A percentile compares a stretch with the other conserved stretches of the same genome.
phyloP scores from a whole-genome alignment of 1,284 basidiomycete genomes.

The Leccinum pallidistipes region DNA sequence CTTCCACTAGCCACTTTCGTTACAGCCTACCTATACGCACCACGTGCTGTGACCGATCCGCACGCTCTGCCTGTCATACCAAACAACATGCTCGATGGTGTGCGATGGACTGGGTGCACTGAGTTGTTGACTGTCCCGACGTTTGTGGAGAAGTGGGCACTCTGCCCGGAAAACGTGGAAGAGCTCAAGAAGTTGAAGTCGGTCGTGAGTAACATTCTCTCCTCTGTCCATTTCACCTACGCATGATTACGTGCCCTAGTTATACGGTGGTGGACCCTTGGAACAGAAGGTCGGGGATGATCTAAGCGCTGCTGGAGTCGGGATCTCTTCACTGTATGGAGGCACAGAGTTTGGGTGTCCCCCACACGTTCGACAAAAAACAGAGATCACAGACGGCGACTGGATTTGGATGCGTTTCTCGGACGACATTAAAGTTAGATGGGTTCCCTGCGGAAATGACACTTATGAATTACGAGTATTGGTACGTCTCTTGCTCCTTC shows the following conservation, averaged over 20 bases:
- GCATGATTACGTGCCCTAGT: conserved; percentile 5
- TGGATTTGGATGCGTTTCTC: conserved; percentile 32
- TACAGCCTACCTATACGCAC: conserved; percentile 7
- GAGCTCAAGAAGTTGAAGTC: conserved; percentile 9
- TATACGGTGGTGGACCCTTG: conserved; percentile 22
- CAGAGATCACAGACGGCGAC: conserved; percentile 18
- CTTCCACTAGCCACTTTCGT: conserved; percentile 5
- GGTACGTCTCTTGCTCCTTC: conserved; percentile 12
- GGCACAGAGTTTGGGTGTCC: conserved; percentile 24
- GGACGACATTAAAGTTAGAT: conserved; percentile 17
- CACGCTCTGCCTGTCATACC: conserved; percentile 11
- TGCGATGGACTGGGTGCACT: conserved; percentile 3
- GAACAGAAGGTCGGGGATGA: conserved; percentile 16
- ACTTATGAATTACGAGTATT: conserved; percentile 31
- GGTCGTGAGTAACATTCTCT: conserved; percentile 13
- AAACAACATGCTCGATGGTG: conserved; percentile 19
- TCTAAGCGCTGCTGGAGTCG: conserved; percentile 20
- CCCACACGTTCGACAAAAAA: not conserved
- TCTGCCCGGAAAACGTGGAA: conserved; percentile 4
- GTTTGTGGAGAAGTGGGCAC: conserved; percentile 16
- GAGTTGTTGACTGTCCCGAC: conserved; percentile 13
- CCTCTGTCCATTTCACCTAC: not conserved
- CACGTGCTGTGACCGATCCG: not conserved
- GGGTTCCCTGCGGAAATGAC: conserved; percentile 28
- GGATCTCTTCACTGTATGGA: conserved; percentile 17